These are phyloP conservation scores for Geotrichum fermentans DNA, from an alignment of 1,139 yeast genomes.

Conservation along the genomic window DNA sequence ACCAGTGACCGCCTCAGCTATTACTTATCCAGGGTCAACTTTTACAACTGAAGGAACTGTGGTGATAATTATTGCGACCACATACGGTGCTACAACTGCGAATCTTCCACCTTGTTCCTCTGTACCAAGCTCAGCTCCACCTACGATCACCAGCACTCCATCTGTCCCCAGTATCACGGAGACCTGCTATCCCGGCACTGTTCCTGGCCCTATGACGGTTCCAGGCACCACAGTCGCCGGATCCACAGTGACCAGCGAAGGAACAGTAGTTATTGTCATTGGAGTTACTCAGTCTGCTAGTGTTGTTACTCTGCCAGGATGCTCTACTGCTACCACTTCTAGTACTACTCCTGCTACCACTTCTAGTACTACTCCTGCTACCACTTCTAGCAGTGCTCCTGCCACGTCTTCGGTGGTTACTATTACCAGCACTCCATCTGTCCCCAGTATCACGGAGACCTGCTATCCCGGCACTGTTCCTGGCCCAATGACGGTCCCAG, in stretches of 20 bases:
- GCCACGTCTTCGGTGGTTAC: slow-evolving; percentile 9
- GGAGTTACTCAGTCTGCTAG: neutral
- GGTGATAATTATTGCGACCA: neutral
- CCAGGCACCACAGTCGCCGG: slow-evolving; percentile 13
- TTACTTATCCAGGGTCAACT: slow-evolving; percentile 20
- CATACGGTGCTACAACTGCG: slow-evolving; percentile 13
- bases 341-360: neutral
- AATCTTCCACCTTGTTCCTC: slow-evolving; percentile 10
- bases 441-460: slow-evolving; percentile 19
- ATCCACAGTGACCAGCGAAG: slow-evolving; percentile 7
- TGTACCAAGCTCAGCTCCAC: slow-evolving; percentile 22
- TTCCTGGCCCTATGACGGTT: slow-evolving; percentile 10
- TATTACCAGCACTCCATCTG: slow-evolving; percentile 23
- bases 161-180: neutral
- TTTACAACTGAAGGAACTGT: neutral
- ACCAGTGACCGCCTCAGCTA: slow-evolving; percentile 14
- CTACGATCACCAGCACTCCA: slow-evolving; percentile 5
- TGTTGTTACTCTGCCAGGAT: slow-evolving; percentile 23
- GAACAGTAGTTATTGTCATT: neutral
- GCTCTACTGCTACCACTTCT: slow-evolving; percentile 8
- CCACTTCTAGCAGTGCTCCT: slow-evolving; percentile 15
- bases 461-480: slow-evolving; percentile 17
- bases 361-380: slow-evolving; percentile 21
- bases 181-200: slow-evolving; percentile 8
- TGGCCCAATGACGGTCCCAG: slow-evolving; percentile 11